Evolutionary conservation across 768 basidiomycete species (phyloP).

Genomic region (Suillus tomentosus): DNA sequence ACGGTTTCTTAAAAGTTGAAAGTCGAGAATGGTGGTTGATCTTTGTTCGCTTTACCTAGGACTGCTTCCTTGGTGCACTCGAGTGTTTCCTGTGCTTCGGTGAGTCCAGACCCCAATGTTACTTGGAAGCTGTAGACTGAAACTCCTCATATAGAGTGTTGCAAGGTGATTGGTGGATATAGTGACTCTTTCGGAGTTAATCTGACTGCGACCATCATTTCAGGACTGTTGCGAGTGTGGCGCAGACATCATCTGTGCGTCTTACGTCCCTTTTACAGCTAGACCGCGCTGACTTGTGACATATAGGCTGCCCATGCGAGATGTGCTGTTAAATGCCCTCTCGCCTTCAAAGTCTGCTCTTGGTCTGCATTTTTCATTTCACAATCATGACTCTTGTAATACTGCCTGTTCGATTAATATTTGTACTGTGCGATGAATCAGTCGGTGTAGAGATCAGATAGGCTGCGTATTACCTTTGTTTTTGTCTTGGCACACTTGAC

Average conservation of each 20-base stretch:
- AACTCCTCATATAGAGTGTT: constrained; percentile 52
- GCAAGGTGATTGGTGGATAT: constrained; percentile 50
- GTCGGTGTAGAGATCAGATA: background rate
- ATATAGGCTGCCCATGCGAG: constrained; percentile 75
- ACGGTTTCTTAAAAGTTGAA: constrained; percentile 1
- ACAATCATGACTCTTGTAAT: background rate
- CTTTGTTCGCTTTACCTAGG: constrained; percentile 39
- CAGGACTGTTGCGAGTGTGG: constrained; percentile 72
- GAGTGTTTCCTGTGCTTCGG: constrained; percentile 77
- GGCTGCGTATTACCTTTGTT: background rate
- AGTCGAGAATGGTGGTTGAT: background rate
- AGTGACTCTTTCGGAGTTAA: background rate
- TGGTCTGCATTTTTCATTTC: background rate
- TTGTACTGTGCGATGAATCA: background rate
- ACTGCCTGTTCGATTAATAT: background rate
- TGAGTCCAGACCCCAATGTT: constrained; percentile 33
- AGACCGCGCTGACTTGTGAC: background rate
- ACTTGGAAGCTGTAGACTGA: background rate
- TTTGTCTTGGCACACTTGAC: background rate
- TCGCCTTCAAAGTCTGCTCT: background rate
- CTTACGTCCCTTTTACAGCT: background rate
- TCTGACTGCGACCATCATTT: constrained; percentile 1
- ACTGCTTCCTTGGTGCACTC: constrained; percentile 63
- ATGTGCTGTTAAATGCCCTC: constrained; percentile 31
- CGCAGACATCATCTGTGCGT: constrained; percentile 72